Base-by-base conservation (phyloP, 2,329 filamentous ascomycete species). In the Triangularia verruculosa region DNA sequence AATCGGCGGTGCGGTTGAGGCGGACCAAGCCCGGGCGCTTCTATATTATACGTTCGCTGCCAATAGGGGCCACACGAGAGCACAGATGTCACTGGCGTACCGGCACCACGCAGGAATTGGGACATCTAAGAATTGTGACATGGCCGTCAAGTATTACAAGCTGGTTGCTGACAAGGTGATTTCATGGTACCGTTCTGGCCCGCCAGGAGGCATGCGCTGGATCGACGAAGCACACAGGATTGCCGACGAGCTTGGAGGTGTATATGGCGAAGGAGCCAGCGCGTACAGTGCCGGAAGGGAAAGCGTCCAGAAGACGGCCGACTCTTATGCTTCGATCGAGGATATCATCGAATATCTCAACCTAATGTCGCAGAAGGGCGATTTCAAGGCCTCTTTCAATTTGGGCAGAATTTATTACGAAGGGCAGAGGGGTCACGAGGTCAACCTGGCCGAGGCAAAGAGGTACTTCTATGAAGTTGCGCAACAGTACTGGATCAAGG, bases 31-130 rank as follows among this genome's bases (percentile, higher is more conserved):
- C 11, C 93, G 92, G 76, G 92, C 95, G 3, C 82, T 98, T 71
- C 81, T 98, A 47, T 98, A 97, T 76, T 94, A 99, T 75, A 96
- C 92, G 0, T 95, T 98, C 74, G 94, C 95, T 0, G 95, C 95
- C 0, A 83, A 93, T 68, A 86, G 86, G 61, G 94, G 92, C 20
- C 88, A 97, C 73, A 90, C 89, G 15, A 85, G 89, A 61, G 94
- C 94, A 5, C 90, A 98, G 77, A 98, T 99, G 95, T 94, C 93
- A 0, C 83, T 96, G 5, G 96, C 89, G 3, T 96, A 93, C 72
- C 87, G 95, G 57, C 88, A 97, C 73, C 88, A 95, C 69, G 85
- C 86, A 24, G 95, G 94, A 2, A 92, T 99, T 66, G 92, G 92
- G 5, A 91, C 92, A 2, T 86, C 92, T 0, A 89, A 92, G 71